A percentile compares a stretch with the other conserved stretches of the same genome.
These are phyloP conservation scores for Geotrichum macrosporum DNA, from an alignment of 1,139 yeast genomes.

Conservation along the genomic window DNA sequence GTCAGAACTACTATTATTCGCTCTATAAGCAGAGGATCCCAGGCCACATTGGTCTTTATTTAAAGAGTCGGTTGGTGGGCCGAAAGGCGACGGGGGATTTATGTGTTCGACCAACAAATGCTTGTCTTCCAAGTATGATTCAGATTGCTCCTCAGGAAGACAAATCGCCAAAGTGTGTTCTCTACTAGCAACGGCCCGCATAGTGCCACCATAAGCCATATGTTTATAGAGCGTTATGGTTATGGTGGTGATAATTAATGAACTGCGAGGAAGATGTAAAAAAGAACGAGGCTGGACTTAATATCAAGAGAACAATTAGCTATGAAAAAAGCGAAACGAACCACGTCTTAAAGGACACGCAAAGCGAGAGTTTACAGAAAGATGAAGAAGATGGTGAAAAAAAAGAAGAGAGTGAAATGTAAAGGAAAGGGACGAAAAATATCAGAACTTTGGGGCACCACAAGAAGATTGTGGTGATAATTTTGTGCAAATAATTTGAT, in stretches of 20 bases:
- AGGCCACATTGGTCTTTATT: background rate
- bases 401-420: background rate
- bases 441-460: background rate
- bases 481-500: background rate
- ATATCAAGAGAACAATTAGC: too few relatives aligned
- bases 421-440: background rate
- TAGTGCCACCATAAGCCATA: background rate
- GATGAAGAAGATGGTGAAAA: too few relatives aligned
- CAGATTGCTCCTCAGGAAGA: background rate
- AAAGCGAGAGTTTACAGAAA: too few relatives aligned
- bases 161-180: slow-evolving; percentile 8
- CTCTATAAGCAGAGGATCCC: slow-evolving; percentile 2
- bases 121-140: background rate
- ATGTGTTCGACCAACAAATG: background rate
- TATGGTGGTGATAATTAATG: background rate
- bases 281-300: background rate
- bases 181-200: slow-evolving; percentile 7
- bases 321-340: too few relatives aligned
- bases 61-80: background rate
- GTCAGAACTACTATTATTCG: slow-evolving; percentile 17
- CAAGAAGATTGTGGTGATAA: slow-evolving; percentile 1
- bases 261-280: background rate
- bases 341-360: too few relatives aligned
- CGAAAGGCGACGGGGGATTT: background rate
- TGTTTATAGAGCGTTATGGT: background rate